These are phyloP conservation scores for Diplodia intermedia DNA, from an alignment of 2,329 filamentous ascomycete genomes.

Conservation along the genomic window DNA sequence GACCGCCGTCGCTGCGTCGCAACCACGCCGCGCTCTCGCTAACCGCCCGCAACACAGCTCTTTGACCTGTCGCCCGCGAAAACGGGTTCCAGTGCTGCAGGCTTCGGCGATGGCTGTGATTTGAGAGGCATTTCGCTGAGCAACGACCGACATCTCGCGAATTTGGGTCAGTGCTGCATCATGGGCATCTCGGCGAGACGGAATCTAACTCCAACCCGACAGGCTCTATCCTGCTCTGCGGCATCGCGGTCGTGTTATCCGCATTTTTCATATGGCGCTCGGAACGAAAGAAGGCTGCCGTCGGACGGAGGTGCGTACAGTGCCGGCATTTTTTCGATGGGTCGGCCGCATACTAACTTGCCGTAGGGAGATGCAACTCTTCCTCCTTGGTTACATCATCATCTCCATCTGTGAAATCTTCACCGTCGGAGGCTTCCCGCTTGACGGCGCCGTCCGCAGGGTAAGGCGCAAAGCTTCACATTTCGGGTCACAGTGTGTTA, in stretches of 20 bases:
- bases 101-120: constrained; percentile 64
- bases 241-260: constrained; percentile 73
- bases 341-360: constrained; percentile 38
- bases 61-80: constrained; percentile 65
- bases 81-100: background rate
- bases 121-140: constrained; percentile 77
- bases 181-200: constrained; percentile 8
- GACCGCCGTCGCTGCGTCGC: constrained; percentile 19
- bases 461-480: constrained; percentile 58
- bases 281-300: constrained; percentile 89
- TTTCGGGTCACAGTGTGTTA: constrained; percentile 1
- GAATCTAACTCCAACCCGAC: constrained; percentile 41
- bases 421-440: constrained; percentile 86
- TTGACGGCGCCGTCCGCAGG: constrained; percentile 72
- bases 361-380: constrained; percentile 91
- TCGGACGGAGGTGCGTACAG: constrained; percentile 77
- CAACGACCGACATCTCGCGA: constrained; percentile 72
- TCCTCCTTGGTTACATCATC: constrained; percentile 83
- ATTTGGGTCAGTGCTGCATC: constrained; percentile 71
- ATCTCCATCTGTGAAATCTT: constrained; percentile 97
- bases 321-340: background rate
- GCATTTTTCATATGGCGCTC: constrained; percentile 77
- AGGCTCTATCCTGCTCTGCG: constrained; percentile 89
- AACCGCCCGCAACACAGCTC: constrained; percentile 60
- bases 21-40: constrained; percentile 37